Evolutionary conservation across 768 basidiomycete species (phyloP).

Genomic region (Trametes cingulata): DNA sequence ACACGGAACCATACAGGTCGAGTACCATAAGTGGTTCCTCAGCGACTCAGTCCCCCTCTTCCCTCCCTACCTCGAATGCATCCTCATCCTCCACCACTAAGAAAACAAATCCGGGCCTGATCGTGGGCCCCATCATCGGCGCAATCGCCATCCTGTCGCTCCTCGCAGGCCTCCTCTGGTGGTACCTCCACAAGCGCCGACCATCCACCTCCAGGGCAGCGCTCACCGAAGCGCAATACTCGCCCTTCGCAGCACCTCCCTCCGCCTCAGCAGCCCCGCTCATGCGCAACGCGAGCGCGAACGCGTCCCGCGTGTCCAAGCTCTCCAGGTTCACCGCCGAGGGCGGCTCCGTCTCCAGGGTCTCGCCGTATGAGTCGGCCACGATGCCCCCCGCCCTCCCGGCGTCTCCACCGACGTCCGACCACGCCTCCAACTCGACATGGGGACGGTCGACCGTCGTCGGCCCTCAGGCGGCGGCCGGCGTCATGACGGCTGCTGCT

Average conservation of each 20-base stretch:
- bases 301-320: not conserved
- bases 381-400: not conserved
- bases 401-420: not conserved
- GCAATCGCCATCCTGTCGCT: constrained; percentile 14
- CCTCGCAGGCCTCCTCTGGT: not conserved
- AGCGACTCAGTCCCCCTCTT: too few relatives aligned
- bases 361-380: not conserved
- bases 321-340: not conserved
- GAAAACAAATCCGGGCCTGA: constrained; percentile 20
- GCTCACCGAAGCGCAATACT: not conserved
- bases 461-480: too few relatives aligned
- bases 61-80: too few relatives aligned
- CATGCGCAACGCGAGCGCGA: not conserved
- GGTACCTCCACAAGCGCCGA: not conserved
- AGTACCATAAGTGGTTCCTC: too few relatives aligned
- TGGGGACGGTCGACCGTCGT: too few relatives aligned
- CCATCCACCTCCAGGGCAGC: not conserved
- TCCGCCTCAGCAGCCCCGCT: not conserved
- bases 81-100: not conserved
- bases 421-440: too few relatives aligned
- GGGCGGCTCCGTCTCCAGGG: not conserved
- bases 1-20: too few relatives aligned
- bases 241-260: not conserved
- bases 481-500: too few relatives aligned
- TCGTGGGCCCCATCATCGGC: constrained; percentile 22